phyloP scores from a whole-genome alignment of 2,329 filamentous ascomycete species.

The Cercospora berteroae region DNA sequence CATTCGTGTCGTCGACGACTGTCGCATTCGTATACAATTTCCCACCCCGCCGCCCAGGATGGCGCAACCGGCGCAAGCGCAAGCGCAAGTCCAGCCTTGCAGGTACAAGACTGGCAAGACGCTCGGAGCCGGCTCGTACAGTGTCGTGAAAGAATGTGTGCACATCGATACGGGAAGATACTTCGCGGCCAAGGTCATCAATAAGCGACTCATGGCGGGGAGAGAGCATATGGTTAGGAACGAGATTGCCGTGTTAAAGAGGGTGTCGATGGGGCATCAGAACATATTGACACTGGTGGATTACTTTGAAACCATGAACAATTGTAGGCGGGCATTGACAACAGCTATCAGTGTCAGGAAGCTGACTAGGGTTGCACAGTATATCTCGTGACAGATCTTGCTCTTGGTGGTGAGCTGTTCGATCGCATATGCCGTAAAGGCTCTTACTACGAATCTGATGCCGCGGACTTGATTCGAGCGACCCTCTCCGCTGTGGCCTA shows the following conservation, averaged over 20 bases:
- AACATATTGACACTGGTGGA: slow-evolving; percentile 97
- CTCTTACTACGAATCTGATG: slow-evolving; percentile 96
- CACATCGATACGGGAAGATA: slow-evolving; percentile 97
- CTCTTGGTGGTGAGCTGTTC: slow-evolving; percentile 93
- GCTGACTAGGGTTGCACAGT: slow-evolving; percentile 48
- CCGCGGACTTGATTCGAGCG: slow-evolving; percentile 89
- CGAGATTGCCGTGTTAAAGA: slow-evolving; percentile 95
- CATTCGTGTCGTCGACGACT: background rate
- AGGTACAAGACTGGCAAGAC: slow-evolving; percentile 99
- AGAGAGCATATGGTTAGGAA: slow-evolving; percentile 99
- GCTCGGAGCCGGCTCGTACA: slow-evolving; percentile 92
- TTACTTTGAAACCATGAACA: slow-evolving; percentile 99
- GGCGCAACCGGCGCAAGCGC: slow-evolving; percentile 31
- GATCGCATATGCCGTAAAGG: slow-evolving; percentile 98
- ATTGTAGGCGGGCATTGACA: slow-evolving; percentile 53
- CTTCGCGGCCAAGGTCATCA: slow-evolving; percentile 99
- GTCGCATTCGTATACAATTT: background rate
- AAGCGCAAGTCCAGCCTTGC: slow-evolving; percentile 78
- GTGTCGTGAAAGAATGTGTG: slow-evolving; percentile 97
- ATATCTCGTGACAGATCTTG: slow-evolving; percentile 95
- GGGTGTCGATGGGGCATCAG: slow-evolving; percentile 98
- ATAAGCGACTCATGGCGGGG: slow-evolving; percentile 96
- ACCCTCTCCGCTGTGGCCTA: slow-evolving; percentile 97
- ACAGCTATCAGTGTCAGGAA: background rate
- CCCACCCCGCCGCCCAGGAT: slow-evolving; percentile 15